phyloP scores from a whole-genome alignment of 129 eudicot genomes.

The Heracleum sosnowskyi region DNA sequence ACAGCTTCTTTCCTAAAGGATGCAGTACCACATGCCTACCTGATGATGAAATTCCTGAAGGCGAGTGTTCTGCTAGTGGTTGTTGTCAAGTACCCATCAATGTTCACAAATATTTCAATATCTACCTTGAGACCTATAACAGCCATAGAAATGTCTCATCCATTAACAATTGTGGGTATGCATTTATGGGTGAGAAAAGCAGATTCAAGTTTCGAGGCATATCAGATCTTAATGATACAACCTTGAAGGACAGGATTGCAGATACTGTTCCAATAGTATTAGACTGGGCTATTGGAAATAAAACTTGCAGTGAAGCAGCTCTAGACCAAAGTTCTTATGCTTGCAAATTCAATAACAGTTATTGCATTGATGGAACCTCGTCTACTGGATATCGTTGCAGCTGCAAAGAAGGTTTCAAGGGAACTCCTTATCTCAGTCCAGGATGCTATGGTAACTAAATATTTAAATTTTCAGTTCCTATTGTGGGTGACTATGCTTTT shows the following conservation, averaged over 20 bases:
- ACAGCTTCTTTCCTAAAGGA: slow-evolving; percentile 16
- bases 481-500: no score
- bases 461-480: not conserved
- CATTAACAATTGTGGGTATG: slow-evolving; percentile 31
- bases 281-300: slow-evolving; percentile 53
- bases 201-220: slow-evolving; percentile 38
- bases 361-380: slow-evolving; percentile 21
- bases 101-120: not conserved
- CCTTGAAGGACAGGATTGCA: slow-evolving; percentile 20
- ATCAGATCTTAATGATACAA: slow-evolving; percentile 34
- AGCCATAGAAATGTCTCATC: slow-evolving; percentile 9
- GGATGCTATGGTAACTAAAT: slow-evolving; percentile 41
- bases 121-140: not conserved
- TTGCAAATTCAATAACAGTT: slow-evolving; percentile 25
- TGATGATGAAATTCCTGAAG: slow-evolving; percentile 22
- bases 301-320: slow-evolving; percentile 30
- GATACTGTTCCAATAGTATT: slow-evolving; percentile 42
- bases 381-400: slow-evolving; percentile 36
- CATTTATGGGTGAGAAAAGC: slow-evolving; percentile 45
- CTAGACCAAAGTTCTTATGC: slow-evolving; percentile 12
- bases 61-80: slow-evolving; percentile 43
- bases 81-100: slow-evolving; percentile 30
- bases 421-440: slow-evolving; percentile 42
- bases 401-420: slow-evolving; percentile 35
- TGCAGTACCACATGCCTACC: slow-evolving; percentile 36